phyloP scores from a whole-genome alignment of 345 rosid genomes.

The Populus nigra region DNA sequence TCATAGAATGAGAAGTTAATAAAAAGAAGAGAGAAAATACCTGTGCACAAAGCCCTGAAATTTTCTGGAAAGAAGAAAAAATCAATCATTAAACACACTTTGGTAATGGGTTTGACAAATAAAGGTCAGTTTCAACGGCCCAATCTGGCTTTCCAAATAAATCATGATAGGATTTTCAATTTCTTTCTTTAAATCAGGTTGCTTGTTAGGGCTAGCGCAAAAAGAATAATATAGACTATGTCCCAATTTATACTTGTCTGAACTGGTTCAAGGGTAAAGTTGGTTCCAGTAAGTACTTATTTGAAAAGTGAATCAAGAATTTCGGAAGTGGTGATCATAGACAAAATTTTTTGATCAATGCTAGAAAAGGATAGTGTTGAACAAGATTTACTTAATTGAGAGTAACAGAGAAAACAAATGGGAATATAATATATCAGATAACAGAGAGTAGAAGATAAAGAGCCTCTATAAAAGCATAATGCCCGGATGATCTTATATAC shows the following conservation, averaged over 20 bases:
- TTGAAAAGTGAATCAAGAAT: background rate
- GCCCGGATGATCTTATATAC: background rate
- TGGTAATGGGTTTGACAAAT: background rate
- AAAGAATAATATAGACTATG: background rate
- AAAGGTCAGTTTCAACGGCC: background rate
- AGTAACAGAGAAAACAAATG: background rate
- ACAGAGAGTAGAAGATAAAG: background rate
- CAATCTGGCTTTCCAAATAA: background rate
- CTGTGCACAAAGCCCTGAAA: conserved; percentile 96
- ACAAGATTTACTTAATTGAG: background rate
- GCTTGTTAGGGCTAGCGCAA: background rate
- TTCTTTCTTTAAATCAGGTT: background rate
- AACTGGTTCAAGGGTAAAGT: background rate
- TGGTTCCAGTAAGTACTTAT: background rate
- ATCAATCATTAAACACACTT: conserved; percentile 18
- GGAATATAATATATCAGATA: background rate
- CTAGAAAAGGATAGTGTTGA: background rate
- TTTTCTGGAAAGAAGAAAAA: conserved; percentile 60
- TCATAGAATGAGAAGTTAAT: background rate
- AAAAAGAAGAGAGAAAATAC: conserved; percentile 36
- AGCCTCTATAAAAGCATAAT: background rate
- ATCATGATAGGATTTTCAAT: background rate
- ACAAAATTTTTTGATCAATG: background rate
- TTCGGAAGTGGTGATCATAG: background rate
- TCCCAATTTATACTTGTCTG: background rate